These are phyloP conservation scores for Davidsoniella australis DNA, from an alignment of 2,329 filamentous ascomycete genomes.

Conservation along the genomic window DNA sequence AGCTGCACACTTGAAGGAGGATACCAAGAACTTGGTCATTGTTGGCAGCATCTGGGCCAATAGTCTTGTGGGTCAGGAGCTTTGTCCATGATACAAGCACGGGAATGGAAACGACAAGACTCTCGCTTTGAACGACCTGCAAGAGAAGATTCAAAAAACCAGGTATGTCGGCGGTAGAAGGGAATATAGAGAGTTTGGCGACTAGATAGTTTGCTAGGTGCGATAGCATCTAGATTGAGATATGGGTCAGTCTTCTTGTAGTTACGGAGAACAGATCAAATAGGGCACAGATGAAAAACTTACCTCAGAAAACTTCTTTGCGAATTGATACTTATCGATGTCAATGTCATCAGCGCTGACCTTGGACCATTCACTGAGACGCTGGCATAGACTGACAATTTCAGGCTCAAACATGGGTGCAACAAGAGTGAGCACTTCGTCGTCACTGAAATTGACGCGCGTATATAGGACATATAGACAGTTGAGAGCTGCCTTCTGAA, in stretches of 20 bases:
- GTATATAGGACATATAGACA: conserved; percentile 69
- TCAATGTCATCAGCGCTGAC: conserved; percentile 71
- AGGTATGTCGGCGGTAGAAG: conserved; percentile 45
- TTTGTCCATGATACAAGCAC: conserved; percentile 81
- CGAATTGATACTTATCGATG: conserved; percentile 77
- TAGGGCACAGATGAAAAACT: conserved; percentile 13
- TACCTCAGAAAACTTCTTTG: conserved; percentile 90
- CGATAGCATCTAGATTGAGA: conserved; percentile 50
- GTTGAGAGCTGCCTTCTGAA: conserved; percentile 68
- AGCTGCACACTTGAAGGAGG: conserved; percentile 67
- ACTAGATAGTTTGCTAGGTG: conserved; percentile 73
- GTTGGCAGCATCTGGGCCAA: conserved; percentile 46
- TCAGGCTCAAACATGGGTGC: conserved; percentile 62
- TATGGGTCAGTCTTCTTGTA: background rate
- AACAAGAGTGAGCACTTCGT: conserved; percentile 63
- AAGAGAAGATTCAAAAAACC: conserved; percentile 68
- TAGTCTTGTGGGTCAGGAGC: conserved; percentile 53
- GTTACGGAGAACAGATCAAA: background rate
- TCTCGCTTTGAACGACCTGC: conserved; percentile 64
- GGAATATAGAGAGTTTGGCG: conserved; percentile 52
- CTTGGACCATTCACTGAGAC: conserved; percentile 63
- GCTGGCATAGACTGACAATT: conserved; percentile 52
- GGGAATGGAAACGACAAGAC: conserved; percentile 84
- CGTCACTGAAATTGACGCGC: conserved; percentile 54
- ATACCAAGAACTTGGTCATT: conserved; percentile 48